Evolutionary conservation across 75 land plant species (phyloP), one percentile per base, ranked within the genome.

Genomic region (Picea sitchensis): DNA sequence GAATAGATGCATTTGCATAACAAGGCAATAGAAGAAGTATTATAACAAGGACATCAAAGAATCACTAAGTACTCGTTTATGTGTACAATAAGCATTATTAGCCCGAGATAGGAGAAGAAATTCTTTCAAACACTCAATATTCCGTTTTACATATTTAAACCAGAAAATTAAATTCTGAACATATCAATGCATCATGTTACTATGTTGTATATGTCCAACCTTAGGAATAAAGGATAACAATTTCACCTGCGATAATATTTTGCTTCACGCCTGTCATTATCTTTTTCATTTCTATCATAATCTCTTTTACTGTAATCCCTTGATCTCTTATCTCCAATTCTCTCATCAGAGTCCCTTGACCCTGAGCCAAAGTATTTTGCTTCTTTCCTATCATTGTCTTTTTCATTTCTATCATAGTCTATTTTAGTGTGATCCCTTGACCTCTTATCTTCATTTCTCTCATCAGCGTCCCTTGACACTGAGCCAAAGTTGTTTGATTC

Each of bases 261-360:
- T 57, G 5, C 58, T 58, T 75, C 76, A 30, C 56, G 54, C 56
- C 76, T 73, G 58, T 51, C 76, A 73, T 41, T 65, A 23, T 34
- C 75, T 51, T 51, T 73, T 20, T 17, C 76, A 47, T 73, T 73
- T 21, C 26, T 51, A 30, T 30, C 47, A 3, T 23, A 32, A 58
- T 58, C 76, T 75, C 11, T 75, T 23, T 58, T 14, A 31, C 18
- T 72, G 23, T 57, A 18, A 62, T 58, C 38, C n/a, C 76, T 47
- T 51, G 65, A 80, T 15, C 44, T 63, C 38, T 65, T 80, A 54
- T 68, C 68, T 26, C 41, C 76, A 68, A 58, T 78, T 69, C 80
- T 60, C 38, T 61, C 9, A 80, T 69, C 34, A 57, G 61, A 41
- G 26, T 80, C 78, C 54, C 76, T 82, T 21, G 20, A 56, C 51